These are phyloP conservation scores for Nemania sp. DNA, from an alignment of 2,329 filamentous ascomycete species.

Conservation along the genomic window DNA sequence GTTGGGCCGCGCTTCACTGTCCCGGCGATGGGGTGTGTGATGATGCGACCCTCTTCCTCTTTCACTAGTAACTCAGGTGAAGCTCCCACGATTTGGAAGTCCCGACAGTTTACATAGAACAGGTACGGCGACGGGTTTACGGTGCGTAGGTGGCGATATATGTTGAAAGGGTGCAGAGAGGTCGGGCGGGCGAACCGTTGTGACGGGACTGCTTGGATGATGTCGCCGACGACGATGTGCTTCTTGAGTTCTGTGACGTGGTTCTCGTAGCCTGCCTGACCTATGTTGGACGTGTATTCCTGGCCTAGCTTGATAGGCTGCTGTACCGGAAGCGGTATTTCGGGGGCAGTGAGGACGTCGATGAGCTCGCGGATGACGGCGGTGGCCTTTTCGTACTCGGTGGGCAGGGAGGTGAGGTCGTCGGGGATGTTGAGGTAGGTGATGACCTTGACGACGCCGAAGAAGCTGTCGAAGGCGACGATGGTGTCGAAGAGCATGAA, in stretches of 20 bases:
- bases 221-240: constrained; percentile 91
- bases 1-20: constrained; percentile 90
- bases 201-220: constrained; percentile 97
- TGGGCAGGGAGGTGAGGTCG: constrained; percentile 66
- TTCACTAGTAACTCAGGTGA: constrained; percentile 96
- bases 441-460: constrained; percentile 90
- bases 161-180: constrained; percentile 94
- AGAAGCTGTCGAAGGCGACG: constrained; percentile 94
- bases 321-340: constrained; percentile 83
- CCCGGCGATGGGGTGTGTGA: constrained; percentile 96
- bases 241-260: constrained; percentile 89
- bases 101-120: constrained; percentile 92
- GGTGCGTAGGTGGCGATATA: constrained; percentile 95
- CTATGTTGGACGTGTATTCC: constrained; percentile 92
- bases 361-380: constrained; percentile 75
- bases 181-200: constrained; percentile 93
- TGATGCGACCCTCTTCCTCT: constrained; percentile 84
- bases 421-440: constrained; percentile 84
- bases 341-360: constrained; percentile 76
- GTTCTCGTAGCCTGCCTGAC: constrained; percentile 86
- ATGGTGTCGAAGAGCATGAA: constrained; percentile 99
- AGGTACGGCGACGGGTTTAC: constrained; percentile 98
- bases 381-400: constrained; percentile 77
- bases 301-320: constrained; percentile 77
- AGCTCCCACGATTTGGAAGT: constrained; percentile 95